Conservation (phyloP, 176 grass and related monocot genomes). For the Rhynchospora pubera region DNA sequence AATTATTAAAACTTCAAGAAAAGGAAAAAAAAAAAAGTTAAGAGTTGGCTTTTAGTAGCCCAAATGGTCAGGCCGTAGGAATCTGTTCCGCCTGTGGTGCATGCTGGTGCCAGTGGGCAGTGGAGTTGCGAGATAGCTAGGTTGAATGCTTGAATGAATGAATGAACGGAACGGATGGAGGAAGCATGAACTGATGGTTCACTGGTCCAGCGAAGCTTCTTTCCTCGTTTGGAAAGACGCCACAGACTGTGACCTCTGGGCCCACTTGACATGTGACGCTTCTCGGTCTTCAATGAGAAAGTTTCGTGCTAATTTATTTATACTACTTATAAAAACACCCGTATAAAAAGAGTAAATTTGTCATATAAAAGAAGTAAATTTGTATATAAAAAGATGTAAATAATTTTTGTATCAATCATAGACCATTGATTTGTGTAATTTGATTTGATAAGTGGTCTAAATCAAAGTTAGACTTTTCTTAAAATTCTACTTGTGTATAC, state of each 20-base stretch:
- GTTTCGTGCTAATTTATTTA: not conserved
- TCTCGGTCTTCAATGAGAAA: constrained; percentile 1
- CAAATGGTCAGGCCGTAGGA: no score
- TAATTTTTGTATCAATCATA: no score
- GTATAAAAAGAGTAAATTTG: no score
- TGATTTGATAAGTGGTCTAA: no score
- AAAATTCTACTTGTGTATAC: no score
- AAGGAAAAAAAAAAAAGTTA: not conserved
- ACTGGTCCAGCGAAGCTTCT: not conserved
- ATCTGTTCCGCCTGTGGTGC: not conserved
- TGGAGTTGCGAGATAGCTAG: not conserved
- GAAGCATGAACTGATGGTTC: not conserved
- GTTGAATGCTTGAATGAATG: not conserved
- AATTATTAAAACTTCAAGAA: not conserved
- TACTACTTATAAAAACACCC: no score
- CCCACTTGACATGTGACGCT: constrained; percentile 12
- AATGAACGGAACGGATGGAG: not conserved
- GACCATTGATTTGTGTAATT: no score
- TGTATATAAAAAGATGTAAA: no score
- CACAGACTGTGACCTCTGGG: not conserved
- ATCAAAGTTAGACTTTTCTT: no score
- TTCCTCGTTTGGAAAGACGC: not conserved
- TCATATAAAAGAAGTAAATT: no score
- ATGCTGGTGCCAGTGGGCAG: no score
- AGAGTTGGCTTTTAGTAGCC: not conserved